A percentile compares a stretch with the other conserved stretches of the same genome.
phyloP scores from a whole-genome alignment of 257 asterid genomes.

The Ophiorrhiza pumila region DNA sequence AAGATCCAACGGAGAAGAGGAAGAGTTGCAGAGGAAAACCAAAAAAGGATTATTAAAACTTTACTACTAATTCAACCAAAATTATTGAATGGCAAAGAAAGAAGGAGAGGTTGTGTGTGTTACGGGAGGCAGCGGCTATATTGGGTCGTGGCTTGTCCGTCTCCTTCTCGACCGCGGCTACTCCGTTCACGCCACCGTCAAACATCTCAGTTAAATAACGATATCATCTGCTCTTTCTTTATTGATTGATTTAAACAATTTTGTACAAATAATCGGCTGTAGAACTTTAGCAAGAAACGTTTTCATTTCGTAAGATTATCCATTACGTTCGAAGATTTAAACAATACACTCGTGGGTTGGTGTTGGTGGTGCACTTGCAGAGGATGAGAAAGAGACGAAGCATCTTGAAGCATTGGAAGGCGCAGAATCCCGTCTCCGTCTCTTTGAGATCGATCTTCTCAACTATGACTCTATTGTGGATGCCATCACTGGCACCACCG shows the following conservation, averaged over 20 bases:
- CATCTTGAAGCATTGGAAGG: conserved; percentile 69
- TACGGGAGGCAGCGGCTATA: conserved; percentile 85
- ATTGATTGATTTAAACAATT: too few relatives aligned
- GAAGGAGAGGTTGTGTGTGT: conserved; percentile 67
- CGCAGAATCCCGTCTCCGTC: conserved; percentile 62
- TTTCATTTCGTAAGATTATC: too few relatives aligned
- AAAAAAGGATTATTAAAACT: neutral
- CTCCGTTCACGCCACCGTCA: conserved; percentile 85
- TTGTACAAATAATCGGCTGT: neutral
- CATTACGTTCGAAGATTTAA: too few relatives aligned
- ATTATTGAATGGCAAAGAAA: conserved; percentile 27
- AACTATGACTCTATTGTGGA: conserved; percentile 54
- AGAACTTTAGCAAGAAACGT: neutral
- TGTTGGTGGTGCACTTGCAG: conserved; percentile 24
- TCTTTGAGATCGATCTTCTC: conserved; percentile 70
- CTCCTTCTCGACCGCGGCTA: conserved; percentile 85
- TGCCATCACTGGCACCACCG: conserved; percentile 56
- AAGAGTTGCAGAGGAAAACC: neutral
- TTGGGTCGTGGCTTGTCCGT: conserved; percentile 69
- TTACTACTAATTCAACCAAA: neutral
- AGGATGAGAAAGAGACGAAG: conserved; percentile 71
- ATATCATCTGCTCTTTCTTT: too few relatives aligned
- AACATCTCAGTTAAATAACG: conserved; percentile 58
- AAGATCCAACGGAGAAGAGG: too few relatives aligned
- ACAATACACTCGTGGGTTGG: too few relatives aligned